Evolutionary conservation across 1,139 yeast species (phyloP).

Genomic region (Suzukiozyma palmioleophila): DNA sequence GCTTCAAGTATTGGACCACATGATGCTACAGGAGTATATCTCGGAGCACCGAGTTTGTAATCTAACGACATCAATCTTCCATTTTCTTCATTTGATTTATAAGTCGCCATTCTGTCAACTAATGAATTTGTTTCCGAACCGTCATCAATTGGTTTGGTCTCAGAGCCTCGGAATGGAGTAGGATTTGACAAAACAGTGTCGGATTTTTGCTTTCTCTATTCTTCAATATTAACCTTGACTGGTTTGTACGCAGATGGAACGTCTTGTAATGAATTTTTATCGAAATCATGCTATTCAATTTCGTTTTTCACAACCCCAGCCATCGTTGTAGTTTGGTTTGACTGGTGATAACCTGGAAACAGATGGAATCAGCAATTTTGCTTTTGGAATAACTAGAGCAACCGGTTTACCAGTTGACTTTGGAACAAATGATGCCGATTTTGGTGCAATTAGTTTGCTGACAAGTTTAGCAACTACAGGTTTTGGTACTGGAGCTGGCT

Average conservation of each 20-base stretch:
- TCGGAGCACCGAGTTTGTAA: constrained; percentile 47
- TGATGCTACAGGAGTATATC: constrained; percentile 38
- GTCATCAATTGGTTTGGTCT: too few species aligned
- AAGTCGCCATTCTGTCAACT: constrained; percentile 39
- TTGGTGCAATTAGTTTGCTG: constrained; percentile 20
- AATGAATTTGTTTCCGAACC: constrained; percentile 17
- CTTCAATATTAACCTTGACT: constrained; percentile 44
- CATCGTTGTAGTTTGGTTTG: constrained; percentile 45
- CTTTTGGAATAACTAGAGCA: constrained; percentile 22
- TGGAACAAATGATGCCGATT: constrained; percentile 32
- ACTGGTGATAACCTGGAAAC: constrained; percentile 4
- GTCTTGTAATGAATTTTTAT: constrained; percentile 54
- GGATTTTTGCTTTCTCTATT: constrained; percentile 43
- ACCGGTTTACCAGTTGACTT: constrained; percentile 40
- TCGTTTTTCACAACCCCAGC: constrained; percentile 64
- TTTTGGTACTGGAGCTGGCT: constrained; percentile 8
- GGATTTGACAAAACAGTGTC: constrained; percentile 45
- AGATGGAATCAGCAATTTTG: constrained; percentile 12
- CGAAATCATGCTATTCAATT: constrained; percentile 66
- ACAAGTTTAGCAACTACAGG: constrained; percentile 20
- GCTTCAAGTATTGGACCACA: constrained; percentile 47
- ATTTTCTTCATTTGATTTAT: constrained; percentile 28
- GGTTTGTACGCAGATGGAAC: constrained; percentile 70
- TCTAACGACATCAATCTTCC: constrained; percentile 58
- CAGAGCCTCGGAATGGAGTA: constrained; percentile 20